Conservation (phyloP, 441 rosid species). For the Lagerstroemia fauriei region DNA sequence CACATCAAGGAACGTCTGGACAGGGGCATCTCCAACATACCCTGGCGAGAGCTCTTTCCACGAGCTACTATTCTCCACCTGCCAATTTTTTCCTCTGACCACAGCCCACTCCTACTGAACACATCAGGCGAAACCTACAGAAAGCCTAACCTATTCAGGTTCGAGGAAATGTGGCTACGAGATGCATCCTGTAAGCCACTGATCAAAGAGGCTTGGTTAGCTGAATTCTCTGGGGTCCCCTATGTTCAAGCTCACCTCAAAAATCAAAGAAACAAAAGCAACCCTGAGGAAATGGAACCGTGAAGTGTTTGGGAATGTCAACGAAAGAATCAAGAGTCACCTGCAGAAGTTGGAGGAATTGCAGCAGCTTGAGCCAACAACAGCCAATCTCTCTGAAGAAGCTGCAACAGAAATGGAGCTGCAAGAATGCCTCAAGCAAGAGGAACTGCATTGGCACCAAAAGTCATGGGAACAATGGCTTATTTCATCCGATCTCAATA, state of each 20-base stretch:
- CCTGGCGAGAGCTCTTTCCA: not conserved
- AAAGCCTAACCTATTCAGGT: not conserved
- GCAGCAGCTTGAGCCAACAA: not conserved
- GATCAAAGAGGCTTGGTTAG: not conserved
- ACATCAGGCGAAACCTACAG: too few relatives aligned
- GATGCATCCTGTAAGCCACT: not conserved
- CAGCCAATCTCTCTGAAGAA: not conserved
- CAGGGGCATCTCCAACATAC: not conserved
- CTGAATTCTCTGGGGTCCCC: not conserved
- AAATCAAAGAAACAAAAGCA: not conserved
- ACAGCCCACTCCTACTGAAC: not conserved
- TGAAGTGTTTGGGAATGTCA: not conserved
- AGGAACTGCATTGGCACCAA: not conserved
- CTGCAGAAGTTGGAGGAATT: not conserved
- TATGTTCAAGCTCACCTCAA: not conserved
- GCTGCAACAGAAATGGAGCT: not conserved
- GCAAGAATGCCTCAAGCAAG: not conserved
- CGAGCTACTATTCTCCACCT: not conserved
- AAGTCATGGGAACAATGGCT: not conserved
- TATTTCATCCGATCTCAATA: not conserved
- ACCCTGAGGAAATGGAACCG: not conserved
- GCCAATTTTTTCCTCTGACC: not conserved
- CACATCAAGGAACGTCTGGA: not conserved
- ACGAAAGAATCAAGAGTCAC: not conserved
- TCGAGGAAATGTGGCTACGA: not conserved